Evolutionary conservation across 371 early-diverging fungal genomes (phyloP), one percentile per base, ranked within the genome.

Genomic region (Rhizopus arrhizus): DNA sequence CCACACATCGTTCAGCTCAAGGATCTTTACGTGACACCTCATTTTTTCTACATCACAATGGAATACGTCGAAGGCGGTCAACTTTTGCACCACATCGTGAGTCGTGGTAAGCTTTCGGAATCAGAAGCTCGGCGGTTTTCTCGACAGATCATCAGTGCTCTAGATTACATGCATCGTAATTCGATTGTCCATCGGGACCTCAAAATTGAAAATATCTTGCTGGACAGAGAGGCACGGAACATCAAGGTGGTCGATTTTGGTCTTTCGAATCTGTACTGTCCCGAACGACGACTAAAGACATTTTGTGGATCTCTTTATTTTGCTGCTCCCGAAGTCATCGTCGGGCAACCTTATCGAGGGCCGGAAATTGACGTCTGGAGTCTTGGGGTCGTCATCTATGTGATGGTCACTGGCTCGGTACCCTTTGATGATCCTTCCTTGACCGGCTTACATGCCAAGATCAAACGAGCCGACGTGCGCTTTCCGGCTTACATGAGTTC

Each of bases 341-440:
- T 84, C 36, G 97, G 95, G 3, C 82, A 88, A 46, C 84, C 89
- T 4, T 97, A 97, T 64, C 85, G 83, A 3, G 98, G 98, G 0
- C 97, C 98, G 12, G 98, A 96, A 67, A 89, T 97, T 7, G 98
- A 98, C 72, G 81, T 97, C 8, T 98, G 98, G 98, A 91, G 91
- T 61, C 82, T 98, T 61, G 99, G 98, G 9, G 93, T 98, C 33
- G 92, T 98, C 12, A 80, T 97, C 32, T 98, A 93, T 66, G 96
- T 95, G 6, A 88, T 97, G 68, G 90, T 95, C 5, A 92, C 91
- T 56, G 99, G 98, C 32, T 86, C 85, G 58, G 96, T 98, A 0
- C 99, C 99, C 0, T 98, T 98, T 80, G 94, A 97, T 69, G 98
- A 97, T 66, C 89, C 91, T 59, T 87, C 86, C 56, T 89, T 97